Evolutionary conservation across 2,329 filamentous ascomycete species (phyloP), one percentile per base, ranked within the genome.

Genomic region (Ophiostoma australiae): DNA sequence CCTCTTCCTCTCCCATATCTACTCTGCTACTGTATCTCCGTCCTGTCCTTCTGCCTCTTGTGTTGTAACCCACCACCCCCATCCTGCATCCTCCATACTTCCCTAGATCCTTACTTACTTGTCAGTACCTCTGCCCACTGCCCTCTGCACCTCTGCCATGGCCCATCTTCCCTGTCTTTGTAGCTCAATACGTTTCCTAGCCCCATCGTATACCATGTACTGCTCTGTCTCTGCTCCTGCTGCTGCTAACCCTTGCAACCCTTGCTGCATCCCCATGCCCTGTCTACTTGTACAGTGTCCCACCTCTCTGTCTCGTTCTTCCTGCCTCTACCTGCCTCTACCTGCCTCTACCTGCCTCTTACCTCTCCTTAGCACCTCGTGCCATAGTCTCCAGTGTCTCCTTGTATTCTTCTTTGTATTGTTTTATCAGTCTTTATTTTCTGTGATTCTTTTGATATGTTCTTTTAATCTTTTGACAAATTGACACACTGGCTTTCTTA

Each of bases 111-210:
- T 3, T 66, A n/a, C 61, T 23, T 3, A 15, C n/a, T n/a, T 58
- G 27, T 27, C 10, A 63, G 55, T 61, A 31, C 55, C 23, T 63
- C 58, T 63, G 10, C 31, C 27, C 23, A 7, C 10, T 27, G 27
- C 11, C 55, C 27, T 31, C 27, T 31, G 27, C n/a, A 23, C 52
- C 52, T 27, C 27, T 20, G 11, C 58, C 23, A 63, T 63, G 55
- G 33, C 55, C 55, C 55, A 61, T 63, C 58, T 63, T 63, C 58
- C 61, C 61, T 66, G 61, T 66, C 61, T 13, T 58, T 27, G 52
- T 15, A 20, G 33, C 10, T 27, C 55, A 61, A 61, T 23, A 61
- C 55, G 55, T 37, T 66, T 17, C 27, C 27, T 63, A 27, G 52
- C 23, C 58, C 58, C 15, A 33, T 63, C 27, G 3, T 63, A 13